Evolutionary conservation across 306 rosid genomes (phyloP).

Genomic region (Quillaja saponaria): DNA sequence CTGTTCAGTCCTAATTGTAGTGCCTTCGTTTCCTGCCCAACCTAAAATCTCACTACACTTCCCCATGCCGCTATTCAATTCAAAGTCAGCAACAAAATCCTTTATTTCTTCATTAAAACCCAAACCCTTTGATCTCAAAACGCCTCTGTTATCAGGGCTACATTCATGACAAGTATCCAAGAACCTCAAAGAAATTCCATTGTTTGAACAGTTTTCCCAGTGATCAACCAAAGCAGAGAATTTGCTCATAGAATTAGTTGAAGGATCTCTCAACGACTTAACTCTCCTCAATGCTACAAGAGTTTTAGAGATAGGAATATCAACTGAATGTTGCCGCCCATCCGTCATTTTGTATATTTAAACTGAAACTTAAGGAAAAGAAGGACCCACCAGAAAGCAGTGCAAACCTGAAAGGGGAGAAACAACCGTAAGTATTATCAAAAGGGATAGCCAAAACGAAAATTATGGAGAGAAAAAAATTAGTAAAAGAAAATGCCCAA

Average conservation of each 20-base stretch:
- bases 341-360: slow-evolving; percentile 49
- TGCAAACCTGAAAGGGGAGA: slow-evolving; percentile 17
- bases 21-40: slow-evolving; percentile 22
- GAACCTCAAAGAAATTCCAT: slow-evolving; percentile 57
- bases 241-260: slow-evolving; percentile 68
- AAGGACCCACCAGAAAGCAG: slow-evolving; percentile 12
- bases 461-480: background rate
- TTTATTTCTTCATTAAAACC: slow-evolving; percentile 34
- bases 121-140: slow-evolving; percentile 33
- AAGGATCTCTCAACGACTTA: slow-evolving; percentile 86
- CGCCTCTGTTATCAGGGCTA: slow-evolving; percentile 35
- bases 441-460: background rate
- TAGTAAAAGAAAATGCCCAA: background rate
- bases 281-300: slow-evolving; percentile 81
- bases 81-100: slow-evolving; percentile 38
- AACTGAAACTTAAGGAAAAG: slow-evolving; percentile 27
- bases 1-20: slow-evolving; percentile 19
- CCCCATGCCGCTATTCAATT: slow-evolving; percentile 29
- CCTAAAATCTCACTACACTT: slow-evolving; percentile 31
- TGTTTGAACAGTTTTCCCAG: slow-evolving; percentile 66
- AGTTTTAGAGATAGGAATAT: slow-evolving; percentile 78
- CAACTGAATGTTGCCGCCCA: slow-evolving; percentile 81
- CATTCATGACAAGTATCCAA: slow-evolving; percentile 38
- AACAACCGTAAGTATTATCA: slow-evolving; percentile 3
- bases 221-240: slow-evolving; percentile 58